Evolutionary conservation across 306 rosid species (phyloP), one percentile per base, ranked within the genome.

Genomic region (Astragalus glycyphyllos): DNA sequence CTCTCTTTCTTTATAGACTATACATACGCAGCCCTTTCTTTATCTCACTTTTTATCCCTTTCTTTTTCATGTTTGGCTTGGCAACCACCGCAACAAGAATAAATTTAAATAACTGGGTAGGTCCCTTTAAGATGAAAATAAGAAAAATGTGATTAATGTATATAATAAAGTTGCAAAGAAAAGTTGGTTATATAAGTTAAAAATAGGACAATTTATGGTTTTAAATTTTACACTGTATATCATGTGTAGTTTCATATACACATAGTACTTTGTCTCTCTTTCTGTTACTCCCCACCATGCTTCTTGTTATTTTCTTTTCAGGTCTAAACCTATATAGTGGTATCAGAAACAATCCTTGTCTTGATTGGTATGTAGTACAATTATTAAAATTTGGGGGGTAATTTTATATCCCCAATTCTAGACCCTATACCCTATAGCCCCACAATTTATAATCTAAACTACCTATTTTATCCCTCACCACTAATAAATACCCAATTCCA

Each of bases 41-140:
- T 77, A 14, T 58, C 75, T 73, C 53, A 66, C 82, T 73, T 73
- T 68, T 73, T 46, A 46, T 72, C 49, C 77, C 84, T 77, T 37
- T 74, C 86, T 51, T 61, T 82, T 80, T 72, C 78, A 77, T 65
- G 68, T 80, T 61, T 66, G 63, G 80, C 86, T 38, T 81, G 62
- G 76, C 93, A 90, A 84, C 93, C 91, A 87, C 88, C 88, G 53
- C 82, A 69, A 82, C 82, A 78, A 82, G 73, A 80, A 76, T 26
- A 50, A 58, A 55, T 58, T 26, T 32, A 13, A 83, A 77, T 50
- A 13, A 44, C 38, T 6, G 41, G 45, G 76, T 76, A 73, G 78
- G 80, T 58, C 81, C 83, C 76, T 10, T 74, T 3, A 1, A 12
- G 65, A 76, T 76, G 71, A 68, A 78, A 83, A 80, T 58, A 48